Evolutionary conservation across 768 basidiomycete species (phyloP), one percentile per base, ranked within the genome.

Genomic region (Kwoniella dejecticola): DNA sequence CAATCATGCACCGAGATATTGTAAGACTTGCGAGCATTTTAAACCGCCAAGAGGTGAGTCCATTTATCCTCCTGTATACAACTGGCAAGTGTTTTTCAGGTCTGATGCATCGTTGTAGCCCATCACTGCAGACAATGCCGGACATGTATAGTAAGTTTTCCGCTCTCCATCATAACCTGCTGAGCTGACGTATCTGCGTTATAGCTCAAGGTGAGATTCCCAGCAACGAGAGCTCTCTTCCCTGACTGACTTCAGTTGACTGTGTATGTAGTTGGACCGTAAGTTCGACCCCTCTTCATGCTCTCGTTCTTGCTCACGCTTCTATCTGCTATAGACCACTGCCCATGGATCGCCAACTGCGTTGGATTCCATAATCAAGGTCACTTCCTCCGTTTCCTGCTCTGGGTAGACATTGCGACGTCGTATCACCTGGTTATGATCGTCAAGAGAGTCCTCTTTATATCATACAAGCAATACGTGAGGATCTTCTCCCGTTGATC

Each of bases 61-160:
- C n/a, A n/a, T n/a, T 17, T 11, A 29, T n/a, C 13, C 12, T 31
- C 17, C 26, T n/a, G n/a, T n/a, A n/a, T n/a, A n/a, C 10, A 42
- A 24, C 52, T 27, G 27, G n/a, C 31, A 27, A 21, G 7, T 48
- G 27, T n/a, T n/a, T 24, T 26, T 42, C 1, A 26, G 33, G 7
- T 41, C 2, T 46, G 27, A 6, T 31, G 10, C 41, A 38, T 3
- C 4, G 3, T 40, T 12, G 12, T 65, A 76, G 85, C 94, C 0
- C 96, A 99, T 79, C 96, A 99, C 69, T 99, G 96, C 78, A 84
- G 87, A 60, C 84, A 87, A 63, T 99, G 96, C 77, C 87, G 87
- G 75, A 84, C 85, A 86, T 91, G 76, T 64, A 86, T 81, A 2
- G 61, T 63, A 27, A 61, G 74, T 74, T 3, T 3, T 15, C 12